Conservation (phyloP, 192 early-diverging fungal genomes). For the Mortierella alpina region DNA sequence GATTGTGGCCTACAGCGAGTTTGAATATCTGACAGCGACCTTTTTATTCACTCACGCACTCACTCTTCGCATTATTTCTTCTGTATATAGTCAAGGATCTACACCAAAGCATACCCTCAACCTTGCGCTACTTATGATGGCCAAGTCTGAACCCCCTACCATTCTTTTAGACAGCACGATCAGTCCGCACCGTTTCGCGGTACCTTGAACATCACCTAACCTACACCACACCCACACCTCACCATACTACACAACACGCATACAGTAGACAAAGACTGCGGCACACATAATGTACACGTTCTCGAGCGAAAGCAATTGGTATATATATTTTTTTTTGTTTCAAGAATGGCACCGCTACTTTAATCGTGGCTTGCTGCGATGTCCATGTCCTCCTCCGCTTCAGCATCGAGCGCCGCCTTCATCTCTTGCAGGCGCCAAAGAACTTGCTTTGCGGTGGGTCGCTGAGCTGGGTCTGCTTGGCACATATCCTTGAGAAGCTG, state of each 20-base stretch:
- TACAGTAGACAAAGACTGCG: no score
- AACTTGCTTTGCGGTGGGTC: slow-evolving; percentile 29
- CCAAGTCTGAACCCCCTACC: slow-evolving; percentile 38
- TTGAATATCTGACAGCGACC: background rate
- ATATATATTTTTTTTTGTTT: background rate
- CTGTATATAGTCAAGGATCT: slow-evolving; percentile 32
- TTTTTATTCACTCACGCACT: background rate
- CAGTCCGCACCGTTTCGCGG: slow-evolving; percentile 37
- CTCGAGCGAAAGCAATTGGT: background rate
- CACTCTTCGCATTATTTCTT: background rate
- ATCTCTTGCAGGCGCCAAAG: slow-evolving; percentile 20
- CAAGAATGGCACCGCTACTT: background rate
- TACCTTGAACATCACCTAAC: background rate
- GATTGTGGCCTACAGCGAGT: no score
- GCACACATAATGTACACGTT: no score
- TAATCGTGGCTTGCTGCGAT: background rate
- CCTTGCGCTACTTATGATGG: slow-evolving; percentile 50
- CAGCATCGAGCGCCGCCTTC: slow-evolving; percentile 2
- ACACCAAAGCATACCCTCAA: slow-evolving; percentile 50
- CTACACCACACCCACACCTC: no score
- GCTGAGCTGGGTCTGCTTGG: slow-evolving; percentile 19
- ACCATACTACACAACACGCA: no score
- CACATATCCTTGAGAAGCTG: slow-evolving; percentile 48
- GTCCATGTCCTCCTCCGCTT: background rate
- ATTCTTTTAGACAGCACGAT: slow-evolving; percentile 33